Evolutionary conservation across 108 stramenopile species (phyloP).

Genomic region (Aureococcus anophagefferens): DNA sequence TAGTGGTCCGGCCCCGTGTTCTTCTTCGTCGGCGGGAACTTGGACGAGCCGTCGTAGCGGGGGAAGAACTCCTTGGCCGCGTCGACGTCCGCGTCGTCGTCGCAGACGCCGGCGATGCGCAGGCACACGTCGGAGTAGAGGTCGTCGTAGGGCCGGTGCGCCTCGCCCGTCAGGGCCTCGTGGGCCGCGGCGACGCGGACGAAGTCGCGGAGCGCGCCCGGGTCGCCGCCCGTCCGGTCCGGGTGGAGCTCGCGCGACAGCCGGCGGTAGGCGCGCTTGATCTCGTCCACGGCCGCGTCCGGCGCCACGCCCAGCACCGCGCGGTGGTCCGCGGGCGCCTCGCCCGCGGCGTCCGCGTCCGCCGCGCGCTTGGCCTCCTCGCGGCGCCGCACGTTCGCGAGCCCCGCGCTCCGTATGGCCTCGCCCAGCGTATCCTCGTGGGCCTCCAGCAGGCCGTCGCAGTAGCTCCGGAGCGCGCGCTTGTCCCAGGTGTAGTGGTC

Average conservation of each 20-base stretch:
- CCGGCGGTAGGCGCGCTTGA: neutral
- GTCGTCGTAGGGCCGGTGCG: conserved; percentile 11
- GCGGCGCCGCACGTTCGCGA: neutral
- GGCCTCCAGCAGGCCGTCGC: conserved; percentile 6
- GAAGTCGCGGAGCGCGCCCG: neutral
- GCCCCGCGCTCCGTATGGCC: conserved; percentile 11
- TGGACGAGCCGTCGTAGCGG: neutral
- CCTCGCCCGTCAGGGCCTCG: conserved; percentile 7
- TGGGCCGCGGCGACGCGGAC: conserved; percentile 3
- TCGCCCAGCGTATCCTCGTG: conserved; percentile 7
- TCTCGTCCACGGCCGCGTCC: neutral
- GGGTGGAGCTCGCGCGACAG: conserved; percentile 2
- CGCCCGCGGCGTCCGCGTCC: neutral
- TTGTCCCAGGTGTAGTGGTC: conserved; percentile 5
- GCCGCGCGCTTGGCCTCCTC: conserved; percentile 1
- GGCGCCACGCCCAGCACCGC: neutral
- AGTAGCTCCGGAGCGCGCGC: conserved; percentile 3
- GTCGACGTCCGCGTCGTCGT: neutral
- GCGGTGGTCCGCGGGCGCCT: neutral
- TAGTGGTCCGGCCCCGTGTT: too few relatives aligned
- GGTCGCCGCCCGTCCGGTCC: neutral
- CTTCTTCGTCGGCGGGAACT: neutral
- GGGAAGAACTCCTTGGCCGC: neutral
- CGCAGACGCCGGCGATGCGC: conserved; percentile 3
- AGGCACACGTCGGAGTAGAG: conserved; percentile 6